Evolutionary conservation across 1,284 basidiomycete species (phyloP).

Genomic region (Sporisorium sorghi): DNA sequence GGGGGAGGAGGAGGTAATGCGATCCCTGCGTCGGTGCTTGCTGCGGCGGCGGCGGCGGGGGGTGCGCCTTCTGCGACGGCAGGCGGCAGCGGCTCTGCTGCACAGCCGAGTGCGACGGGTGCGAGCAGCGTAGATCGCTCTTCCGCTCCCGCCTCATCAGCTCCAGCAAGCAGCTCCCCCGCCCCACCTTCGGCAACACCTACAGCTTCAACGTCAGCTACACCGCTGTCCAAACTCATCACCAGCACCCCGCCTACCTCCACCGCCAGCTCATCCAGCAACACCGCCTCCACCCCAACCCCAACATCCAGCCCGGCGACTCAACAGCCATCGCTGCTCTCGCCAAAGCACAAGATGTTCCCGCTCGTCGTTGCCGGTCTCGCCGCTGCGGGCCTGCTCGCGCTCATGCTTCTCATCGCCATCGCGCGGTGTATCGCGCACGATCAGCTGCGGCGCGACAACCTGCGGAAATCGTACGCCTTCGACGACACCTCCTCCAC

Average conservation of each 20-base stretch:
- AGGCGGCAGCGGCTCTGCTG: background rate
- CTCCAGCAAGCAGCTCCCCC: background rate
- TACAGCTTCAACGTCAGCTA: conserved; percentile 1
- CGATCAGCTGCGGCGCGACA: conserved; percentile 37
- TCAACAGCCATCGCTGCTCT: conserved; percentile 9
- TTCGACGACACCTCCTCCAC: conserved; percentile 17
- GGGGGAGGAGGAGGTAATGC: conserved; percentile 13
- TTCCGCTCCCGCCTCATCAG: background rate
- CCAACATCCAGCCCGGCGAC: background rate
- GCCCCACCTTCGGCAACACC: no score
- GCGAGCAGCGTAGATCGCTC: conserved; percentile 10
- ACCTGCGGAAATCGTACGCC: conserved; percentile 20
- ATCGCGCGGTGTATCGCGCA: conserved; percentile 38
- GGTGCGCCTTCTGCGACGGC: background rate
- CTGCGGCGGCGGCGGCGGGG: conserved; percentile 15
- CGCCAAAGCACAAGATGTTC: conserved; percentile 49
- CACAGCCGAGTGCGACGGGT: background rate
- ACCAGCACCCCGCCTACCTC: conserved; percentile 6
- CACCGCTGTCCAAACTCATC: conserved; percentile 14
- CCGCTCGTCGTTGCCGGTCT: conserved; percentile 47
- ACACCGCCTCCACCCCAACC: background rate
- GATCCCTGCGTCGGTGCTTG: conserved; percentile 18
- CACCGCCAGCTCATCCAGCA: background rate
- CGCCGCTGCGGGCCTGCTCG: conserved; percentile 26
- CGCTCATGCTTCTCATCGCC: conserved; percentile 47